Evolutionary conservation across 176 grass and related monocot genomes (phyloP), one percentile per base, ranked within the genome.

Genomic region (Oryza glumipatula): DNA sequence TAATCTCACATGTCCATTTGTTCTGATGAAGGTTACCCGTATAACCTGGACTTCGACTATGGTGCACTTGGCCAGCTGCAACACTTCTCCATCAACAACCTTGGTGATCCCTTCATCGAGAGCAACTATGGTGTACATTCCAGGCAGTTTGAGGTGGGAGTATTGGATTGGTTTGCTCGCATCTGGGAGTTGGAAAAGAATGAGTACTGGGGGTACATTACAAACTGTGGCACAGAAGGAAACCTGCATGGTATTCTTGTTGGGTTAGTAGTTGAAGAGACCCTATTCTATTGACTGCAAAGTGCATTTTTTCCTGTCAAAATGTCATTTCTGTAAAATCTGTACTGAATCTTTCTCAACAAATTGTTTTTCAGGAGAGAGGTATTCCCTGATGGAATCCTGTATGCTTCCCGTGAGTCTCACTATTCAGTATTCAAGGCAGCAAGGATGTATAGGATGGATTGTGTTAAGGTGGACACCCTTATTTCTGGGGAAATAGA

Each of bases 381-480:
- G 82, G 82, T 88, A 23, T 97, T 94, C 71, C 89, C 89, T 68
- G 88, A 94, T 66, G 94, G 94, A 81, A 79, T 92, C 35, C 41
- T 97, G 47, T 94, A 94, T 70, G 94, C 94, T 30, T 97, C 92
- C 19, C 78, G 72, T 6, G 94, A 97, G 38, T 89, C 94, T 5
- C 94, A 97, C 81, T 94, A 97, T 90, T 97, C 94, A 54, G 83
- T 97, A 82, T 97, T 94, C 87, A 97, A 97, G 78, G 94, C 94
- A 41, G 89, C 89, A 47, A 94, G 94, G 83, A 97, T 97, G 94
- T 97, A 97, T 64, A 88, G 89, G 66, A 97, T 97, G 92, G 87
- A 94, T 43, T 97, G 94, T 69, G 82, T 90, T n/a, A 97, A 92
- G 80, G 80, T 97, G 0, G 89, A 87, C 48, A 97, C 94, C 24